Conservation (phyloP, 2,329 filamentous ascomycete genomes). For the Fusarium chlamydosporum region DNA sequence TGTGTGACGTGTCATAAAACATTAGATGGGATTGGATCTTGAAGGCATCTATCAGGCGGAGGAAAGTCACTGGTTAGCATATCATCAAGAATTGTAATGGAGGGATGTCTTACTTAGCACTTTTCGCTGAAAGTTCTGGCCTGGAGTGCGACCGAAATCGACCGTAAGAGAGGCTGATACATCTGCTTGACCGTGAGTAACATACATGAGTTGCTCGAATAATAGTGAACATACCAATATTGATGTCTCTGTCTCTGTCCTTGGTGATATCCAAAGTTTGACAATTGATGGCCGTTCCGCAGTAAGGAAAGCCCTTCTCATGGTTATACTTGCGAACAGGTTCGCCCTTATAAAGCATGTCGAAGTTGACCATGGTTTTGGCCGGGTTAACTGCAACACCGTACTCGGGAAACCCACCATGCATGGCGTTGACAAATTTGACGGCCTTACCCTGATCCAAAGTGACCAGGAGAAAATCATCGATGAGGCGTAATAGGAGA, state of each 20-base stretch:
- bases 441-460: slow-evolving; percentile 75
- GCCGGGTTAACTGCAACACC: slow-evolving; percentile 81
- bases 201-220: neutral
- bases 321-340: slow-evolving; percentile 64
- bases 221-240: slow-evolving; percentile 61
- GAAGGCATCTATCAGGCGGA: slow-evolving; percentile 69
- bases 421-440: slow-evolving; percentile 84
- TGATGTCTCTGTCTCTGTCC: slow-evolving; percentile 69
- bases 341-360: slow-evolving; percentile 68
- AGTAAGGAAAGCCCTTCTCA: slow-evolving; percentile 82
- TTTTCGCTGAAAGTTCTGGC: slow-evolving; percentile 84
- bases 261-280: slow-evolving; percentile 80
- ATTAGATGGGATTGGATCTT: slow-evolving; percentile 88
- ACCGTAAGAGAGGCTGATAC: slow-evolving; percentile 83
- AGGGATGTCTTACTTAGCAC: slow-evolving; percentile 69
- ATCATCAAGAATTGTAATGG: neutral
- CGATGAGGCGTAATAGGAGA: slow-evolving; percentile 84
- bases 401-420: slow-evolving; percentile 81
- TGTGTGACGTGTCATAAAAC: slow-evolving; percentile 85
- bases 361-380: slow-evolving; percentile 91
- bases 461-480: slow-evolving; percentile 94
- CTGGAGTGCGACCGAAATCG: slow-evolving; percentile 78
- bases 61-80: slow-evolving; percentile 5
- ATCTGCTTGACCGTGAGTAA: slow-evolving; percentile 34
- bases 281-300: slow-evolving; percentile 83